Evolutionary conservation across 2,329 filamentous ascomycete species (phyloP).

Genomic region (Trichoderma sp.): DNA sequence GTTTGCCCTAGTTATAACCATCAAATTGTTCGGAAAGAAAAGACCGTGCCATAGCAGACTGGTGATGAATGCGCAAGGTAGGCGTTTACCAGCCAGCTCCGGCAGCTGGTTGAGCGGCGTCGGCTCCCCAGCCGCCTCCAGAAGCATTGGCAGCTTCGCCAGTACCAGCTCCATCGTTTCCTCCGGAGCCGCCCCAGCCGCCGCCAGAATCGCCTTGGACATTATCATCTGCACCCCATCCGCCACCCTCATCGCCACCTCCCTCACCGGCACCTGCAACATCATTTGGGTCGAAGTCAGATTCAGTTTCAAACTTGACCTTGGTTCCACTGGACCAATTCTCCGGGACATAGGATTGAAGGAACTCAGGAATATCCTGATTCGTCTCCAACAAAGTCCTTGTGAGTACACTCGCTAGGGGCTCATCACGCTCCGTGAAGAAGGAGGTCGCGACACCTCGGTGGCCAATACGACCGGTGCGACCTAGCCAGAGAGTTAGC

Average conservation of each 20-base stretch:
- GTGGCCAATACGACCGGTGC: slow-evolving; percentile 91
- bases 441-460: slow-evolving; percentile 85
- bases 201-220: slow-evolving; percentile 17
- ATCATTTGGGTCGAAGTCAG: slow-evolving; percentile 51
- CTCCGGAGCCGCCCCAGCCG: slow-evolving; percentile 23
- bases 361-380: slow-evolving; percentile 80
- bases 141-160: slow-evolving; percentile 25
- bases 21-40: background rate
- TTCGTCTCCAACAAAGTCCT: slow-evolving; percentile 79
- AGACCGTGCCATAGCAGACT: background rate
- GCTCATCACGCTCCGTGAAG: slow-evolving; percentile 76
- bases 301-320: slow-evolving; percentile 58
- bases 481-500: slow-evolving; percentile 54
- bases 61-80: background rate
- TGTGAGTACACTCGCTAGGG: slow-evolving; percentile 71
- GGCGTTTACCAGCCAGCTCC: background rate
- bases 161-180: slow-evolving; percentile 31
- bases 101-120: background rate
- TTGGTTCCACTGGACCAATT: slow-evolving; percentile 46
- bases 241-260: slow-evolving; percentile 29
- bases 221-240: slow-evolving; percentile 20
- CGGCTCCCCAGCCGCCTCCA: slow-evolving; percentile 26
- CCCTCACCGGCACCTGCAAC: slow-evolving; percentile 33
- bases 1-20: background rate
- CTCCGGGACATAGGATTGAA: slow-evolving; percentile 64